These are phyloP conservation scores for Amyloporia xantha DNA, from an alignment of 768 basidiomycete genomes.

Conservation along the genomic window DNA sequence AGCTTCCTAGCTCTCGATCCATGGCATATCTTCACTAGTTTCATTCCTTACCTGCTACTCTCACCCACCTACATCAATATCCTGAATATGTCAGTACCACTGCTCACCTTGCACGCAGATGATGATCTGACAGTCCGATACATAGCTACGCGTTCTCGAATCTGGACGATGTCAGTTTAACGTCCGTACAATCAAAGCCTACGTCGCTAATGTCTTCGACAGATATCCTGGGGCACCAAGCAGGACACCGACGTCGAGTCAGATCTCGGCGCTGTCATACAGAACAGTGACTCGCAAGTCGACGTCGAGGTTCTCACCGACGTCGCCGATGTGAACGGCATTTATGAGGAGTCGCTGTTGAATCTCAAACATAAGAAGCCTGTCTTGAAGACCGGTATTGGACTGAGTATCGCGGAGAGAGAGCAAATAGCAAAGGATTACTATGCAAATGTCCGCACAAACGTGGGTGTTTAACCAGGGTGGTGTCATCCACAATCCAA, in stretches of 20 bases:
- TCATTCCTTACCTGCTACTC: slow-evolving; percentile 80
- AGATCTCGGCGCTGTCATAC: slow-evolving; percentile 79
- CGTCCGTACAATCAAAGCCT: slow-evolving; percentile 9
- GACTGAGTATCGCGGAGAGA: slow-evolving; percentile 47
- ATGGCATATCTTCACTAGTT: slow-evolving; percentile 93
- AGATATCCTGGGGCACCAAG: slow-evolving; percentile 98
- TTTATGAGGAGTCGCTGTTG: slow-evolving; percentile 78
- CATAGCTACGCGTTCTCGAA: slow-evolving; percentile 81
- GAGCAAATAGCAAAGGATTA: slow-evolving; percentile 78
- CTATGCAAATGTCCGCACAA: slow-evolving; percentile 83
- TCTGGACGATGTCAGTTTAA: slow-evolving; percentile 60
- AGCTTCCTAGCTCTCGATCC: slow-evolving; percentile 49
- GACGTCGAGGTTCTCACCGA: slow-evolving; percentile 84
- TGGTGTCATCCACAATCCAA: too few species aligned
- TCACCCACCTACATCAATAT: slow-evolving; percentile 78
- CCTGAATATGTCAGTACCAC: slow-evolving; percentile 56
- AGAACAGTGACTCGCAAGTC: slow-evolving; percentile 75
- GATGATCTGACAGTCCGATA: slow-evolving; percentile 23
- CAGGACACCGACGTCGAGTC: slow-evolving; percentile 66
- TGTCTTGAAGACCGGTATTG: slow-evolving; percentile 26
- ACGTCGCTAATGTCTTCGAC: too few species aligned
- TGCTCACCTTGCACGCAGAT: neutral
- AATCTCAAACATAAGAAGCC: slow-evolving; percentile 59
- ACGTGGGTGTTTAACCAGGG: slow-evolving; percentile 39
- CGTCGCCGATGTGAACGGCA: slow-evolving; percentile 72